Conservation (phyloP, 441 rosid genomes). For the Sinapis alba region DNA sequence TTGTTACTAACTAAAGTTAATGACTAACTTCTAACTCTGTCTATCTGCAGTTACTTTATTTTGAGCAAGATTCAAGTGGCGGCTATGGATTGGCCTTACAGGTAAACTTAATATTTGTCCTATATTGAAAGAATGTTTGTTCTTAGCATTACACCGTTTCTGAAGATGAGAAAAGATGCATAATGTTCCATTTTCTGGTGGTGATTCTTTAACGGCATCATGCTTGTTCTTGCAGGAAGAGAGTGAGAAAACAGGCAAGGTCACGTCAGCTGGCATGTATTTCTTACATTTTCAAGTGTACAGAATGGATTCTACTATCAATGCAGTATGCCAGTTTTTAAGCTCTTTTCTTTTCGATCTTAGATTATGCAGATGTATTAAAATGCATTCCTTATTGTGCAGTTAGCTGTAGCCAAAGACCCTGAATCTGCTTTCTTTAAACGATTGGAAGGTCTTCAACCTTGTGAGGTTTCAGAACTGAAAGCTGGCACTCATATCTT, state of each 20-base stretch:
- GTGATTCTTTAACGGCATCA: not conserved
- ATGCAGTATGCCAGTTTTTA: constrained; percentile 64
- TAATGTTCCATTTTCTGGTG: not conserved
- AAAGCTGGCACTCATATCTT: constrained; percentile 98
- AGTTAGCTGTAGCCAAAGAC: constrained; percentile 96
- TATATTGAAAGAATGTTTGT: not conserved
- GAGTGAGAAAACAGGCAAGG: constrained; percentile 91
- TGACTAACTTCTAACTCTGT: constrained; percentile 29
- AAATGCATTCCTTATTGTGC: constrained; percentile 39
- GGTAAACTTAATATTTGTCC: constrained; percentile 58
- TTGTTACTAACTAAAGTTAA: constrained; percentile 1
- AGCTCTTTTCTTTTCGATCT: not conserved
- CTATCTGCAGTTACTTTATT: constrained; percentile 76
- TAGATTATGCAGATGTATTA: not conserved
- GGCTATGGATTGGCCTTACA: constrained; percentile 96
- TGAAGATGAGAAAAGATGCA: constrained; percentile 1
- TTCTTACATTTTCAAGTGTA: constrained; percentile 98
- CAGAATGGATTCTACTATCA: constrained; percentile 91
- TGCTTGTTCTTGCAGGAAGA: constrained; percentile 70
- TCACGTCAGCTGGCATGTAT: constrained; percentile 97
- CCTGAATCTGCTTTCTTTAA: constrained; percentile 98
- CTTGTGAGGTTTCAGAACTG: constrained; percentile 92
- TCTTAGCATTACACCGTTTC: not conserved
- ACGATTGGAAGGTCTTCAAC: constrained; percentile 98
- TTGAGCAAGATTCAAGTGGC: constrained; percentile 87